Evolutionary conservation across 1,284 basidiomycete genomes (phyloP).

Genomic region (Rhodotorula sp.): DNA sequence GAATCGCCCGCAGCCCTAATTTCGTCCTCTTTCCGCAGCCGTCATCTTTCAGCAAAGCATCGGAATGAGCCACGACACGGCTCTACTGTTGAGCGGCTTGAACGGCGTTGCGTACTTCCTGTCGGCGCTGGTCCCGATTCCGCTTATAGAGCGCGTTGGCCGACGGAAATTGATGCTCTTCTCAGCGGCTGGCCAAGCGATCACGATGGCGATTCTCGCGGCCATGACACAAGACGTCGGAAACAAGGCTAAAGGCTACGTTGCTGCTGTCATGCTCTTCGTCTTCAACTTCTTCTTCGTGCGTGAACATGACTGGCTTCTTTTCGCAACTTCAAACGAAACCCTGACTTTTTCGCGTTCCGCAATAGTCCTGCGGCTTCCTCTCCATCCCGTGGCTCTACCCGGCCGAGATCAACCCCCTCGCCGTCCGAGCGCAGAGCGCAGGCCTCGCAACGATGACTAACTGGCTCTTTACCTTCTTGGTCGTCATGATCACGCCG

Average conservation of each 20-base stretch:
- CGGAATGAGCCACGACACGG: conserved; percentile 1
- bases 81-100: neutral
- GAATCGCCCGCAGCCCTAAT: neutral
- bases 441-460: neutral
- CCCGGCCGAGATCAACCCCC: conserved; percentile 5
- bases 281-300: conserved; percentile 7
- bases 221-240: neutral
- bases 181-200: neutral
- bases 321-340: neutral
- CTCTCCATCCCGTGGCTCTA: conserved; percentile 6
- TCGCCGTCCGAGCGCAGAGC: neutral
- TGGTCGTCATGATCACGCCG: neutral
- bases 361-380: neutral
- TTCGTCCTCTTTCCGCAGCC: neutral
- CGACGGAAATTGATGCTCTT: conserved; percentile 5
- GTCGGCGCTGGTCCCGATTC: neutral
- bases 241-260: neutral
- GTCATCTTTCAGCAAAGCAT: conserved; percentile 1
- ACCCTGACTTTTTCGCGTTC: neutral
- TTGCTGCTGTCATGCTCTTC: conserved; percentile 2
- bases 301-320: neutral
- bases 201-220: neutral
- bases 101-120: conserved; percentile 7
- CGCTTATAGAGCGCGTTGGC: conserved; percentile 7
- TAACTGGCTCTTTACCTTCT: conserved; percentile 1